phyloP scores from a whole-genome alignment of 371 early-diverging fungal species.

The Actinomortierella ambigua region DNA sequence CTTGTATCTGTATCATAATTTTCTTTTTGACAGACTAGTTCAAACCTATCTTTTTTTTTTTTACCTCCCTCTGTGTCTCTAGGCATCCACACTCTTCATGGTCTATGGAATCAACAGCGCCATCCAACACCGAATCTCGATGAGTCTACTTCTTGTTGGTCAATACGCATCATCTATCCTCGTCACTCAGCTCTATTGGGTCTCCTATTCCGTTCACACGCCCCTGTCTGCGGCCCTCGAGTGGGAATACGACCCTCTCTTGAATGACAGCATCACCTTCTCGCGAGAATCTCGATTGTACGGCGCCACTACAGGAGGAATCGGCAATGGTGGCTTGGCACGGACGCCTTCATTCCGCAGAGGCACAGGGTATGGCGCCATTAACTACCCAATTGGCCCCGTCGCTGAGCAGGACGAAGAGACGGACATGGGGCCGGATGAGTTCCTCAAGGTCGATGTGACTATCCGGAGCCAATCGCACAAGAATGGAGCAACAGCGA shows the following conservation, averaged over 20 bases:
- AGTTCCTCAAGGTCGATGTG: constrained; percentile 38
- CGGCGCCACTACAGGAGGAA: background rate
- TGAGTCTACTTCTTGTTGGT: constrained; percentile 11
- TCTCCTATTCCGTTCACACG: constrained; percentile 38
- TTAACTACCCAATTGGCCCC: constrained; percentile 24
- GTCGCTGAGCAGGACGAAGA: constrained; percentile 27
- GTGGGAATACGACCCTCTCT: constrained; percentile 32
- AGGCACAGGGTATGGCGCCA: constrained; percentile 35
- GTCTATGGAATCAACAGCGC: constrained; percentile 33
- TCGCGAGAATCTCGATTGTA: constrained; percentile 37
- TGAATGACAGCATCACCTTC: constrained; percentile 39
- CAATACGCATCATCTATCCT: constrained; percentile 26
- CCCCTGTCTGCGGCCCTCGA: constrained; percentile 38
- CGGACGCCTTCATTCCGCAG: constrained; percentile 6
- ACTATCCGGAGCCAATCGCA: constrained; percentile 3
- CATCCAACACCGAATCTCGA: constrained; percentile 30
- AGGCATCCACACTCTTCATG: constrained; percentile 27
- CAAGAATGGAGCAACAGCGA: background rate
- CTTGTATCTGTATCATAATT: too few relatives aligned
- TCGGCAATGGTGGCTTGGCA: background rate
- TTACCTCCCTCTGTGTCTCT: background rate
- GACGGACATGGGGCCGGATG: constrained; percentile 20
- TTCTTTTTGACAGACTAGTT: background rate
- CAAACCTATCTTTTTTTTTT: background rate
- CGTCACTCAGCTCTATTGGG: constrained; percentile 40